phyloP scores from a whole-genome alignment of 345 rosid species.

The Camelina laxa region DNA sequence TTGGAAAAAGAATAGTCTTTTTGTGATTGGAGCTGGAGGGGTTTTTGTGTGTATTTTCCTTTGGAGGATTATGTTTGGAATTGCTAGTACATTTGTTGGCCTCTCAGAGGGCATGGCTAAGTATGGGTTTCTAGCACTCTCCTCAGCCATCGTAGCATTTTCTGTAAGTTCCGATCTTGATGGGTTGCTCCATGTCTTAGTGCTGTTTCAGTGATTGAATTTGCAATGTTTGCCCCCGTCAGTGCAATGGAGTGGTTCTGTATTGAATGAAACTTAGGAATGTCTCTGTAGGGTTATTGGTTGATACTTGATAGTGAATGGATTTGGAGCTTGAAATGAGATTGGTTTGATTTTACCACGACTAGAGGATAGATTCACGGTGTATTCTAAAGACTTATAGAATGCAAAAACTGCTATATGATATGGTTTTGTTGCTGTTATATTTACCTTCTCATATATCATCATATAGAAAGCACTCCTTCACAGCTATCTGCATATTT shows the following conservation, averaged over 20 bases:
- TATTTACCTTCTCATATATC: background rate
- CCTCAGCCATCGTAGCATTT: constrained; percentile 85
- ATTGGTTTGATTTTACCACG: constrained; percentile 15
- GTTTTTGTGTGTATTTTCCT: constrained; percentile 67
- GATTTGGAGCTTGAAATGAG: constrained; percentile 15
- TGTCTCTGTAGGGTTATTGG: background rate
- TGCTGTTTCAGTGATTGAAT: constrained; percentile 1
- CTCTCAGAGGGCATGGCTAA: constrained; percentile 94
- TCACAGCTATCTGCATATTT: constrained; percentile 15
- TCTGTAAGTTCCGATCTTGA: constrained; percentile 54
- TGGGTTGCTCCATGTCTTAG: background rate
- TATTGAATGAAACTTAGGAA: background rate
- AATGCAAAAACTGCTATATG: background rate
- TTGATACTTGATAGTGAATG: constrained; percentile 26
- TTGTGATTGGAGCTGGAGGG: constrained; percentile 77
- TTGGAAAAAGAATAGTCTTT: constrained; percentile 65
- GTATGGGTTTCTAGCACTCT: constrained; percentile 91
- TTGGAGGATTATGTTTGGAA: constrained; percentile 93
- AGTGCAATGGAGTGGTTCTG: background rate
- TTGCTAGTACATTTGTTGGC: constrained; percentile 81
- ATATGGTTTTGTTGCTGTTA: constrained; percentile 2
- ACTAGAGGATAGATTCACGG: constrained; percentile 1
- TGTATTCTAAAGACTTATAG: background rate
- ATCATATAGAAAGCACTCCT: background rate
- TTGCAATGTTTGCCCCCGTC: background rate